Evolutionary conservation across 306 rosid genomes (phyloP).

Genomic region (Glycine tomentella): DNA sequence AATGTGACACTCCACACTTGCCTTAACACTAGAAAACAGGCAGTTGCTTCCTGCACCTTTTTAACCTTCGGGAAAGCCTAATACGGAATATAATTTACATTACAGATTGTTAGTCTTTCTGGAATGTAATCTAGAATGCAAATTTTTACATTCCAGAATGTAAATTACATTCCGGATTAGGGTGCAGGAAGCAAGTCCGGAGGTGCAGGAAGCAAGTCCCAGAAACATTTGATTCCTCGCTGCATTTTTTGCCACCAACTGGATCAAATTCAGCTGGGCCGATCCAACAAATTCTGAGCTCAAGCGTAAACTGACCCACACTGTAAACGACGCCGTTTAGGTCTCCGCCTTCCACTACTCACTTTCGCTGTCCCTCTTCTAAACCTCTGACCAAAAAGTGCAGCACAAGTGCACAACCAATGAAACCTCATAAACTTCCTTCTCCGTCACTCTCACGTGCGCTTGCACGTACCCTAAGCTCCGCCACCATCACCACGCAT

Average conservation of each 20-base stretch:
- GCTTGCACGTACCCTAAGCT: slow-evolving; percentile 61
- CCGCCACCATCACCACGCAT: slow-evolving; percentile 45
- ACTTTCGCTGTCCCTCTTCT: slow-evolving; percentile 28
- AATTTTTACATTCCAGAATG: too few species aligned
- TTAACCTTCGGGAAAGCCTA: neutral
- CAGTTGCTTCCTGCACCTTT: too few species aligned
- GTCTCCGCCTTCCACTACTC: neutral
- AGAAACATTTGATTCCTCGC: too few species aligned
- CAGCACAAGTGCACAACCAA: slow-evolving; percentile 5
- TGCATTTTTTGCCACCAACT: too few species aligned
- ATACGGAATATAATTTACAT: too few species aligned
- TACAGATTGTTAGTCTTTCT: too few species aligned
- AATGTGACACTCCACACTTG: too few species aligned
- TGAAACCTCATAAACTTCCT: slow-evolving; percentile 46
- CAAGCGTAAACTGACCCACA: neutral
- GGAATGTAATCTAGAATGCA: too few species aligned
- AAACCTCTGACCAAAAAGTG: slow-evolving; percentile 39
- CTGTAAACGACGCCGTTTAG: slow-evolving; percentile 15
- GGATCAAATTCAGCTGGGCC: neutral
- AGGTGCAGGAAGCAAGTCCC: too few species aligned
- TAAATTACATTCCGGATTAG: too few species aligned
- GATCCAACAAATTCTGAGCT: slow-evolving; percentile 6
- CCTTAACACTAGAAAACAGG: too few species aligned
- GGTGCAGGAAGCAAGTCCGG: too few species aligned
- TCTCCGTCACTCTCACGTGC: slow-evolving; percentile 58